Conservation (phyloP, 2,329 filamentous ascomycete genomes). For the Fusarium longipes region DNA sequence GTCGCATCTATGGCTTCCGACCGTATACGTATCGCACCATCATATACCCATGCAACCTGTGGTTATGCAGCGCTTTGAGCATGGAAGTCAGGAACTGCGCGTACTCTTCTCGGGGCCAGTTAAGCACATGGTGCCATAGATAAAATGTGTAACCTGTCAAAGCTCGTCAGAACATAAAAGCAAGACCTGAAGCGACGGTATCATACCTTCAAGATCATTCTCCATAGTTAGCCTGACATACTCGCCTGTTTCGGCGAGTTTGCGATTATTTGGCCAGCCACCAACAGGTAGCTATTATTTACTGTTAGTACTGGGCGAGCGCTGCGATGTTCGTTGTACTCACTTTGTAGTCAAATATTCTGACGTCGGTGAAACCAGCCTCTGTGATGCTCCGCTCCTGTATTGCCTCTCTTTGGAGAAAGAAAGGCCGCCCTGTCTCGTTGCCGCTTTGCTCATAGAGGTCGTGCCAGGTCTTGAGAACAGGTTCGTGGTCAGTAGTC, state of each 20-base stretch:
- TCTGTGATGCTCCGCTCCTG: conserved; percentile 31
- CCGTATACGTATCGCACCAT: conserved; percentile 38
- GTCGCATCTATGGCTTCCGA: conserved; percentile 24
- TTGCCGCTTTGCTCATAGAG: conserved; percentile 24
- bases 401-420: conserved; percentile 25
- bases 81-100: conserved; percentile 25
- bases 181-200: not conserved
- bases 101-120: conserved; percentile 39
- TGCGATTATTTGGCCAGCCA: conserved; percentile 39
- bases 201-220: conserved; percentile 38
- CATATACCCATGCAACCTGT: conserved; percentile 37
- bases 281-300: conserved; percentile 33
- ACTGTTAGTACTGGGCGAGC: conserved; percentile 7
- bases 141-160: conserved; percentile 31
- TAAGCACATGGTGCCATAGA: conserved; percentile 36
- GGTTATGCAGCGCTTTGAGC: conserved; percentile 30
- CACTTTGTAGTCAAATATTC: conserved; percentile 36
- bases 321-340: not conserved
- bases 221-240: conserved; percentile 40
- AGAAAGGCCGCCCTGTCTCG: conserved; percentile 22
- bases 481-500: conserved; percentile 27
- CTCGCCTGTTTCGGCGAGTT: conserved; percentile 34
- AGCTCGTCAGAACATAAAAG: not conserved
- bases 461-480: conserved; percentile 19
- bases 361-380: conserved; percentile 38